phyloP scores from a whole-genome alignment of 164 flowering plant genomes.

The Magnolia sinica region DNA sequence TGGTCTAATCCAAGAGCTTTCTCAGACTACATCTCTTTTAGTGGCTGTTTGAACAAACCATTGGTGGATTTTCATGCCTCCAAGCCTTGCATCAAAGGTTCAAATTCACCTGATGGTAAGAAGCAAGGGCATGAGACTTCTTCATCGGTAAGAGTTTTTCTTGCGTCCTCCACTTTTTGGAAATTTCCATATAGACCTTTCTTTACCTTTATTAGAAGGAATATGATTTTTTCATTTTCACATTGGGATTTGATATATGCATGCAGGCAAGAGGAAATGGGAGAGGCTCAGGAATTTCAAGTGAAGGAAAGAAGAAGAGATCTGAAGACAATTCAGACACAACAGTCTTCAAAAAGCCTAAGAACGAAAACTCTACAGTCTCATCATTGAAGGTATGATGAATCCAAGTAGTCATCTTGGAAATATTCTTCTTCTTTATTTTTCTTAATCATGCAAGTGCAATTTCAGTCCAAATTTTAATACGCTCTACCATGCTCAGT shows the following conservation, averaged over 20 bases:
- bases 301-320: conserved; percentile 59
- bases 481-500: neutral
- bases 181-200: neutral
- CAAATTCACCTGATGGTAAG: conserved; percentile 26
- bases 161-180: neutral
- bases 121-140: conserved; percentile 35
- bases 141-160: conserved; percentile 26
- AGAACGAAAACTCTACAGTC: conserved; percentile 41
- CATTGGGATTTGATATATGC: neutral
- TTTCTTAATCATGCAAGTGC: neutral
- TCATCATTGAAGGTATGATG: conserved; percentile 47
- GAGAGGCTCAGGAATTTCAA: conserved; percentile 30
- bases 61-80: conserved; percentile 26
- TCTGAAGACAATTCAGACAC: conserved; percentile 36
- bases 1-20: conserved; percentile 32
- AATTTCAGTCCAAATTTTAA: neutral
- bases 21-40: conserved; percentile 29
- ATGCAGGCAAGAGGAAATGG: conserved; percentile 34
- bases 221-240: neutral
- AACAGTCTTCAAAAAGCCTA: conserved; percentile 42
- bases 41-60: conserved; percentile 32
- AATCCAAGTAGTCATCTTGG: neutral
- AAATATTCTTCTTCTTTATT: neutral
- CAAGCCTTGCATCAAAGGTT: conserved; percentile 23
- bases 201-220: neutral